Percentiles rank a stretch among this genome's conserved stretches.
Evolutionary conservation across 2,329 filamentous ascomycete genomes (phyloP).

Genomic region (Paramyrothecium sp.): DNA sequence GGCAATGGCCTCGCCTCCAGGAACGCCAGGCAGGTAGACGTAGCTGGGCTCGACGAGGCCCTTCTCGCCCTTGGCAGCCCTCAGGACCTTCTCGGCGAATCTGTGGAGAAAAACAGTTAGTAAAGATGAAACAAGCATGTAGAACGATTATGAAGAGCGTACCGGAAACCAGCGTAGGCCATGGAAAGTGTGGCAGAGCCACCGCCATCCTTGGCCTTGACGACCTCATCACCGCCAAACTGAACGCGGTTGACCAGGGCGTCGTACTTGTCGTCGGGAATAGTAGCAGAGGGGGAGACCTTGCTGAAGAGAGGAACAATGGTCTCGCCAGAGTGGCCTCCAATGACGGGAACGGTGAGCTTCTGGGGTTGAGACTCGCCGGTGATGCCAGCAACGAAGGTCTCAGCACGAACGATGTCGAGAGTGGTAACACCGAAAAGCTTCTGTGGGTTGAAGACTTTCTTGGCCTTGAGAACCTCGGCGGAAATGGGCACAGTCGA

Average conservation of each 20-base stretch:
- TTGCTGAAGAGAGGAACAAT: constrained; percentile 98
- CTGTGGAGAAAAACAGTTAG: constrained; percentile 38
- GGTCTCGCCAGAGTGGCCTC: constrained; percentile 96
- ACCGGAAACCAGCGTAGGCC: constrained; percentile 95
- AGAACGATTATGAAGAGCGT: constrained; percentile 27
- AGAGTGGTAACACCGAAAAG: constrained; percentile 98
- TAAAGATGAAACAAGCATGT: neutral
- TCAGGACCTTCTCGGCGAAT: constrained; percentile 92
- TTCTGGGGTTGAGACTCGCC: constrained; percentile 82
- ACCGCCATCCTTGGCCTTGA: constrained; percentile 89
- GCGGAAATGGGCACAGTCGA: constrained; percentile 96
- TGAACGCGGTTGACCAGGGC: constrained; percentile 92
- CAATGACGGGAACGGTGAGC: constrained; percentile 86
- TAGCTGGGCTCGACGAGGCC: constrained; percentile 93
- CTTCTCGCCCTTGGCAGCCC: constrained; percentile 84
- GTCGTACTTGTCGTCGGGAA: constrained; percentile 87
- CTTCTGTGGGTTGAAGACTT: constrained; percentile 91
- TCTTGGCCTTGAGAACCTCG: constrained; percentile 91
- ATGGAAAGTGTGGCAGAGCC: constrained; percentile 91
- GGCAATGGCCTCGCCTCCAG: constrained; percentile 80
- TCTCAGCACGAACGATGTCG: constrained; percentile 97
- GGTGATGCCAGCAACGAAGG: constrained; percentile 83
- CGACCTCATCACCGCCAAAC: constrained; percentile 96
- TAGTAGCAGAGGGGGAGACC: constrained; percentile 73
- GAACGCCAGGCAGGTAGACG: constrained; percentile 88